Evolutionary conservation across 768 basidiomycete species (phyloP), one percentile per base, ranked within the genome.

Genomic region (Leucosporidium yakuticum): DNA sequence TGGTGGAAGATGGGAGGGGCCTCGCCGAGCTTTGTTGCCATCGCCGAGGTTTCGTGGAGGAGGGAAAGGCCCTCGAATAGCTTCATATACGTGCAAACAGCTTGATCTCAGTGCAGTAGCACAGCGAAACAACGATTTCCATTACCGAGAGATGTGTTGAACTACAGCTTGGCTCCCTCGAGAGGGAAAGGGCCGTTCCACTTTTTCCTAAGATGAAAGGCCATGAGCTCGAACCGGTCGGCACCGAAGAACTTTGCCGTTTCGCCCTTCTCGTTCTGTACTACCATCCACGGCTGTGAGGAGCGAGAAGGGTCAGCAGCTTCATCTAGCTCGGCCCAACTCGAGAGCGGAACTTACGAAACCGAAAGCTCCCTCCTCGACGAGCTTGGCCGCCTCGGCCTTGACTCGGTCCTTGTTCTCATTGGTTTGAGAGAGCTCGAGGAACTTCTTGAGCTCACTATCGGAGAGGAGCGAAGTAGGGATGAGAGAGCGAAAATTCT

Each of bases 141-240:
- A n/a, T n/a, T n/a, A n/a, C n/a, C n/a, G n/a, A n/a, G n/a, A n/a
- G n/a, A n/a, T n/a, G n/a, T n/a, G n/a, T n/a, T n/a, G n/a, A n/a
- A 2, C 39, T 54, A 64, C 47, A 64, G 56, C 34, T 66, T 66
- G 25, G 65, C 44, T 53, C 34, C 36, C n/a, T 12, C 50, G 21
- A 39, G n/a, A 4, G 31, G 29, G 15, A 31, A 53, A 21, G 66
- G 70, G 0, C 71, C 71, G 25, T 63, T n/a, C 63, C 63, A 72
- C 25, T 53, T 31, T 48, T 72, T 66, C 48, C 68, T 65, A 27
- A 72, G 65, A 39, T 48, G 66, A 49, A 60, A 72, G 14, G 71
- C 67, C 39, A 72, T 72, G 20, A 60, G 53, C 51, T 72, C 71
- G 59, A 72, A 66, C 12, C 71, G 67, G 56, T 69, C 68, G 25